Percentiles rank a stretch among this genome's conserved stretches.
Conservation (phyloP, 805 yeast genomes). For the Ogataea polymorpha region DNA sequence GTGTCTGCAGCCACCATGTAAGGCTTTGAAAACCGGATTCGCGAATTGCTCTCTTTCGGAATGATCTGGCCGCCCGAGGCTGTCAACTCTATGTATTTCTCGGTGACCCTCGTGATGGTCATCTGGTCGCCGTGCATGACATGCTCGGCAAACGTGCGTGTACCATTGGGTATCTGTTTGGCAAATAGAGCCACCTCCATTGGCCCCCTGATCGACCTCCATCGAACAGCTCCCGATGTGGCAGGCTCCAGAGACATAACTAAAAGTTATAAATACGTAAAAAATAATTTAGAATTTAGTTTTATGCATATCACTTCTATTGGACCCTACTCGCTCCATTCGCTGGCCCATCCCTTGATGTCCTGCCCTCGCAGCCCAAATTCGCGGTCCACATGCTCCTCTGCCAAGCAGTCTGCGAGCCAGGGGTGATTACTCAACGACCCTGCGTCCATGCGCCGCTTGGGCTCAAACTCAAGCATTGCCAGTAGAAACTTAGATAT, state of each 20-base stretch:
- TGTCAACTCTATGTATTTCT: constrained; percentile 5
- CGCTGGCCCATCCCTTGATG: constrained; percentile 31
- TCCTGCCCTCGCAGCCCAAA: constrained; percentile 33
- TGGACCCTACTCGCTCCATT: constrained; percentile 7
- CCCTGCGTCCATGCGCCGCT: constrained; percentile 52
- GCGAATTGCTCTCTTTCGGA: constrained; percentile 10
- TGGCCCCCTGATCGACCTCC: constrained; percentile 9
- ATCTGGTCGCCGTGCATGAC: constrained; percentile 4
- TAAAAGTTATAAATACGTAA: neutral
- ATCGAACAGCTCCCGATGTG: neutral
- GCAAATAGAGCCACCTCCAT: constrained; percentile 10
- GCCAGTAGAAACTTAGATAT: constrained; percentile 46
- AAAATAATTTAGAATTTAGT: constrained; percentile 1
- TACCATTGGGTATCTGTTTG: constrained; percentile 12
- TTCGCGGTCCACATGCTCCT: constrained; percentile 24
- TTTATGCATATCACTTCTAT: constrained; percentile 1
- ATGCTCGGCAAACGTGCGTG: constrained; percentile 3
- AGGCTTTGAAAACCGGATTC: constrained; percentile 12
- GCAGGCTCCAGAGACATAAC: constrained; percentile 9
- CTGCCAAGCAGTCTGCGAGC: constrained; percentile 35
- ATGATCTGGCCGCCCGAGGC: neutral
- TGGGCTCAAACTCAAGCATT: constrained; percentile 49
- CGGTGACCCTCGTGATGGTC: constrained; percentile 7
- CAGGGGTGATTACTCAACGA: constrained; percentile 53
- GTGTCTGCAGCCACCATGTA: constrained; percentile 13